Evolutionary conservation across 2,329 filamentous ascomycete genomes (phyloP).

Genomic region (Beauveria australis): DNA sequence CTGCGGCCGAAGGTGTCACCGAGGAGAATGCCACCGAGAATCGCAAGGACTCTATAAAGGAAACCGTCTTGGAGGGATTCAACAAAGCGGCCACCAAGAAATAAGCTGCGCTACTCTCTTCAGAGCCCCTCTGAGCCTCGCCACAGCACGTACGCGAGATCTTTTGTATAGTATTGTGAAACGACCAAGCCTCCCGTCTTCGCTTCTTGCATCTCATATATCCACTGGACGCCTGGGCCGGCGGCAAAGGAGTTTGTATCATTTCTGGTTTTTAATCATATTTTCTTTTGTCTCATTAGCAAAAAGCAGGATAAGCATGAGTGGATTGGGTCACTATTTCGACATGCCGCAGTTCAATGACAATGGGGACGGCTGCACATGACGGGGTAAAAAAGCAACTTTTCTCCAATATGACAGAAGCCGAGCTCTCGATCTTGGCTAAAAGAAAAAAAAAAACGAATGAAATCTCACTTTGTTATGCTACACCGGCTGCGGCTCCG

Average conservation of each 20-base stretch:
- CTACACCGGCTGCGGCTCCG: background rate
- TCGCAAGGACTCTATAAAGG: conserved; percentile 25
- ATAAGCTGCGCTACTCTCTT: conserved; percentile 13
- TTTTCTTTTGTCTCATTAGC: conserved; percentile 3
- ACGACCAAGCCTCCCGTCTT: background rate
- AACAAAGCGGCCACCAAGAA: conserved; percentile 27
- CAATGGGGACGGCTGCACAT: background rate
- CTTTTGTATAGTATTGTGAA: conserved; percentile 10
- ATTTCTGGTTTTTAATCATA: background rate
- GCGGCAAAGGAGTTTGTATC: conserved; percentile 9
- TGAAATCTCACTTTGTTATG: background rate
- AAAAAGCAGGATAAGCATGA: background rate
- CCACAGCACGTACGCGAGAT: background rate
- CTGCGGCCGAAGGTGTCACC: conserved; percentile 11
- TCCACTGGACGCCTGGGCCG: conserved; percentile 1
- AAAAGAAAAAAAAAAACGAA: background rate
- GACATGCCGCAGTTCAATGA: background rate
- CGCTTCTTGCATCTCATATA: conserved; percentile 2
- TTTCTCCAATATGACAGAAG: background rate
- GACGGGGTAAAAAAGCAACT: background rate
- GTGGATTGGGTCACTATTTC: background rate
- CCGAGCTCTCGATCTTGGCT: background rate
- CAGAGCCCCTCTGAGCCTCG: background rate
- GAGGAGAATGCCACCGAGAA: conserved; percentile 12
- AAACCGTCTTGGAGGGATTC: conserved; percentile 33